Evolutionary conservation across 1,284 basidiomycete species (phyloP), one percentile per base, ranked within the genome.

Genomic region (Boletus smithii): DNA sequence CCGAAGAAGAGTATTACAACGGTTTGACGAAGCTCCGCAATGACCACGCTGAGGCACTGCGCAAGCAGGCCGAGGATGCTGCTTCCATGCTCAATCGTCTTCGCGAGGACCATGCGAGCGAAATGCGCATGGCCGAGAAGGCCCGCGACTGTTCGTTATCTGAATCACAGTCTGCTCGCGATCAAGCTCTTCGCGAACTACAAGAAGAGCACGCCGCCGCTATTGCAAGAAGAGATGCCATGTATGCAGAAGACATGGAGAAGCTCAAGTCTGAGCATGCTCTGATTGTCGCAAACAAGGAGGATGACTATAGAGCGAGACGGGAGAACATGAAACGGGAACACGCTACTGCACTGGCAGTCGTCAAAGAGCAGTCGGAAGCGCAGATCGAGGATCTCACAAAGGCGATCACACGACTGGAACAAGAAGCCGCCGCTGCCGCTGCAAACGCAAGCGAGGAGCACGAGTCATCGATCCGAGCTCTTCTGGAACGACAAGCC

Each of bases 1-100:
- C 83, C 3, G 85, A 89, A 59, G 87, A 86, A 58, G 83, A 90
- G 57, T 89, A 88, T 59, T 88, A 89, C 61, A 81, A 86, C 44
- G 82, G 80, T 14, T 69, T 92, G 38, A 84, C 80, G 16, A 86
- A 83, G 58, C 75, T 89, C 33, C 81, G 84, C 26, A 69, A 63
- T 11, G 84, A 88, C 59, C 85, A 90, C 55, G 74, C 79, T 3
- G 78, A 81, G 48, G 72, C 75, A 18, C 63, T 89, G 41, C 76
- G 78, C 56, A 79, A 75, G 57, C 76, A 84, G 44, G 69, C 74
- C 1, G 72, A 73, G 5, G 85, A 91, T 48, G 69, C 75, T n/a
- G 70, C 75, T 30, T 78, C 77, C 1, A 71, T 72, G 8, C 68
- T 88, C 22, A 80, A 84, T 45, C 78, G 85, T 36, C 68, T 89